Evolutionary conservation across 2,329 filamentous ascomycete genomes (phyloP).

Genomic region (Calonectria fujianensis): DNA sequence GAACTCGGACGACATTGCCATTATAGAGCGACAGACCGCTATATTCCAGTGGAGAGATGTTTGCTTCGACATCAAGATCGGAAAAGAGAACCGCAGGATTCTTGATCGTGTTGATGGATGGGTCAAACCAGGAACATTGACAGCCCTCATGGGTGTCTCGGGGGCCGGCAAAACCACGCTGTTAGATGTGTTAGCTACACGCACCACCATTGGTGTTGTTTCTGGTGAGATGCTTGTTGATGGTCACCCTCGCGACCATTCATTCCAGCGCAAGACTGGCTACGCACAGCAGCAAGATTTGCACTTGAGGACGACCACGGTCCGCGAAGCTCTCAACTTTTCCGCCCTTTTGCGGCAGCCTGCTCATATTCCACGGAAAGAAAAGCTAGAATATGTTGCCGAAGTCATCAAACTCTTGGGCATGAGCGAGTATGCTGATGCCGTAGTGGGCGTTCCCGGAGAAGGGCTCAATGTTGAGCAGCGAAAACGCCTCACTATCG

Average conservation of each 20-base stretch:
- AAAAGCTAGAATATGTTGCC: slow-evolving; percentile 71
- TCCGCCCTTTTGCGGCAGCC: slow-evolving; percentile 66
- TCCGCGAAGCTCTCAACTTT: slow-evolving; percentile 62
- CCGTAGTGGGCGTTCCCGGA: slow-evolving; percentile 66
- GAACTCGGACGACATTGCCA: slow-evolving; percentile 70
- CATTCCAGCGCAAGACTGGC: slow-evolving; percentile 82
- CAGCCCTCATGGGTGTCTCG: slow-evolving; percentile 74
- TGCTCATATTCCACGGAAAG: slow-evolving; percentile 61
- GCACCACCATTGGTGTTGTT: slow-evolving; percentile 81
- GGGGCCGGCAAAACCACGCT: slow-evolving; percentile 78
- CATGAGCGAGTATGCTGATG: slow-evolving; percentile 72
- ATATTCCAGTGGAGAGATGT: slow-evolving; percentile 75
- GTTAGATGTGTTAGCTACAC: slow-evolving; percentile 76
- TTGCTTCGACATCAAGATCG: slow-evolving; percentile 54
- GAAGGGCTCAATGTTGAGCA: slow-evolving; percentile 69
- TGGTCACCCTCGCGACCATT: slow-evolving; percentile 76
- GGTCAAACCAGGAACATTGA: slow-evolving; percentile 83
- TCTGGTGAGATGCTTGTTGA: slow-evolving; percentile 81
- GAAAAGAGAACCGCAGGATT: slow-evolving; percentile 75
- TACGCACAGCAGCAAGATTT: slow-evolving; percentile 81
- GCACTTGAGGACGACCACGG: slow-evolving; percentile 63
- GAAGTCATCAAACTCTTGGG: slow-evolving; percentile 71
- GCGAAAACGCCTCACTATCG: slow-evolving; percentile 69
- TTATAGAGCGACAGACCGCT: slow-evolving; percentile 69
- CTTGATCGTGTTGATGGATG: slow-evolving; percentile 82